These are phyloP conservation scores for Pseudomassariella vexata DNA, from an alignment of 2,329 filamentous ascomycete genomes.

Conservation along the genomic window DNA sequence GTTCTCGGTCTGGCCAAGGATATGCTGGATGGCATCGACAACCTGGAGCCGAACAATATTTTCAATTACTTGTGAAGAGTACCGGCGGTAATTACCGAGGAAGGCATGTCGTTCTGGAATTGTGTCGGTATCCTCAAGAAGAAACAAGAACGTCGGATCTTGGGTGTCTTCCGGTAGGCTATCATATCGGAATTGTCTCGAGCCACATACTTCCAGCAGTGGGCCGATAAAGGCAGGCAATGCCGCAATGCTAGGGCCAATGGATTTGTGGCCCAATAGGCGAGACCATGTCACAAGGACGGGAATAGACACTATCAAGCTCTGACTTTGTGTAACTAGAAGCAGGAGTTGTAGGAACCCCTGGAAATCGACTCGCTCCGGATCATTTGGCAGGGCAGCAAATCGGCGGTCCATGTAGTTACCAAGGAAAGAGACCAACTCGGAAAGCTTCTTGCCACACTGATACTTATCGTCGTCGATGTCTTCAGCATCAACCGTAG, in stretches of 20 bases:
- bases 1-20: constrained; percentile 72
- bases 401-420: constrained; percentile 79
- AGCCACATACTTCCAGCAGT: constrained; percentile 76
- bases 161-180: constrained; percentile 75
- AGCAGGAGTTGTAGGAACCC: constrained; percentile 77
- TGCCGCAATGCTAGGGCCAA: constrained; percentile 58
- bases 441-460: constrained; percentile 87
- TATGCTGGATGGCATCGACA: constrained; percentile 79
- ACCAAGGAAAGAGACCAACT: constrained; percentile 82
- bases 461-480: constrained; percentile 90
- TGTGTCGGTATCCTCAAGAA: constrained; percentile 92
- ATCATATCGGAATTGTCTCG: constrained; percentile 82
- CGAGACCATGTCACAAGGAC: constrained; percentile 86
- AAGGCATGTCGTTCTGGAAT: constrained; percentile 92
- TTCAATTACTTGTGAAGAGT: constrained; percentile 83
- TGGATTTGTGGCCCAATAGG: constrained; percentile 65
- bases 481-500: constrained; percentile 70
- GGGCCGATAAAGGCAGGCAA: constrained; percentile 60
- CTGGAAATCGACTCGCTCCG: constrained; percentile 56
- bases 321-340: constrained; percentile 74
- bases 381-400: constrained; percentile 51
- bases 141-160: constrained; percentile 72
- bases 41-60: constrained; percentile 76
- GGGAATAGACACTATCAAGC: constrained; percentile 88
- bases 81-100: constrained; percentile 89